A percentile compares a stretch with the other conserved stretches of the same genome.
phyloP scores from a whole-genome alignment of 306 rosid genomes.

The Psophocarpus tetragonolobus region DNA sequence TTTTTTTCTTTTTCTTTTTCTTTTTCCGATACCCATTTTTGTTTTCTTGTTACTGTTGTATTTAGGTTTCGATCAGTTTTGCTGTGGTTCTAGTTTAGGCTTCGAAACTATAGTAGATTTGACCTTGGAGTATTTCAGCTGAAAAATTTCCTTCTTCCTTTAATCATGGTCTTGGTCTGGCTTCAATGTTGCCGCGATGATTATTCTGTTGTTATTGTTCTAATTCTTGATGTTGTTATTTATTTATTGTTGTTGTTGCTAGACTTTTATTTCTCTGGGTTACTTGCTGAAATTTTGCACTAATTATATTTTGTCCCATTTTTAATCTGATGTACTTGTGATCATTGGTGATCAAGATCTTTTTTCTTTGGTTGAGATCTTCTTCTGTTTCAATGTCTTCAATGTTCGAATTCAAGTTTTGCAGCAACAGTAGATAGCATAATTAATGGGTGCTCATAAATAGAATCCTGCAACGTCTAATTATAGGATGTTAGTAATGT shows the following conservation, averaged over 20 bases:
- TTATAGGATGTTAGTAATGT: not conserved
- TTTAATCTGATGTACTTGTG: conserved; percentile 9
- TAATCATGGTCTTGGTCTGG: not conserved
- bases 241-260: not conserved
- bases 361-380: conserved; percentile 19
- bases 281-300: not conserved
- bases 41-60: not conserved
- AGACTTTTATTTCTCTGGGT: not conserved
- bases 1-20: not conserved
- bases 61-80: not conserved
- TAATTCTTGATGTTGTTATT: not conserved
- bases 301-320: not conserved
- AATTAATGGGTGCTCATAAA: conserved; percentile 12
- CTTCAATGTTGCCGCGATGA: not conserved
- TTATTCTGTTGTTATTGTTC: not conserved
- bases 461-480: conserved; percentile 18
- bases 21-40: not conserved
- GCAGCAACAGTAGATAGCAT: conserved; percentile 12
- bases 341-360: not conserved
- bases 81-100: not conserved
- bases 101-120: not conserved
- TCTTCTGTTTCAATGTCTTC: too few relatives aligned
- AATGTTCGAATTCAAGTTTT: not conserved
- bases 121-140: not conserved
- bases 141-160: not conserved